A percentile compares a stretch with the other conserved stretches of the same genome.
Evolutionary conservation across 108 stramenopile species (phyloP).

Genomic region (Cyclotella distinguenda): DNA sequence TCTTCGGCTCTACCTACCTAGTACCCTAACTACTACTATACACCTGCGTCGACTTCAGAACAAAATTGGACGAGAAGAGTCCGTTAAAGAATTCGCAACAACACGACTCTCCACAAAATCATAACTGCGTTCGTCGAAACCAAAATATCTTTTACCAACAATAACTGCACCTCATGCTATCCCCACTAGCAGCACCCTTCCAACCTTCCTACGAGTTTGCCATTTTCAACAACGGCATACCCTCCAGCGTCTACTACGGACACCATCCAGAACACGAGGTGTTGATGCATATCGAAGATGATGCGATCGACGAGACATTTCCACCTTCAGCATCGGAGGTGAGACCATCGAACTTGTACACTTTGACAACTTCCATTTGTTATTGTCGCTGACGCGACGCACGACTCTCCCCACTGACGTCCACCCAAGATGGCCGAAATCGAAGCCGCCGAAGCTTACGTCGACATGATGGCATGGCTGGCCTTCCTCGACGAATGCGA

Average conservation of each 20-base stretch:
- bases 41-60: not conserved
- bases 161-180: constrained; percentile 14
- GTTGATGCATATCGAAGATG: constrained; percentile 33
- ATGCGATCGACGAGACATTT: constrained; percentile 36
- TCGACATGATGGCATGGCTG: constrained; percentile 49
- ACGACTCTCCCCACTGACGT: not conserved
- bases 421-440: constrained; percentile 36
- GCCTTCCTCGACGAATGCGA: constrained; percentile 44
- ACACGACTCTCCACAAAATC: too few relatives aligned
- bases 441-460: constrained; percentile 40
- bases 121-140: too few relatives aligned
- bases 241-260: constrained; percentile 28
- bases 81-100: too few relatives aligned
- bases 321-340: constrained; percentile 42
- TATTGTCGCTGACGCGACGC: too few relatives aligned
- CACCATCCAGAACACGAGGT: constrained; percentile 44
- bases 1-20: not conserved
- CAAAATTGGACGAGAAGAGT: too few relatives aligned
- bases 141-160: too few relatives aligned
- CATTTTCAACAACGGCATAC: constrained; percentile 45
- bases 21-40: not conserved
- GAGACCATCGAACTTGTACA: not conserved
- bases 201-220: constrained; percentile 39
- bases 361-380: not conserved
- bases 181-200: constrained; percentile 31